These are phyloP conservation scores for Melastoma malabathricum DNA, from an alignment of 345 rosid species.

Conservation along the genomic window DNA sequence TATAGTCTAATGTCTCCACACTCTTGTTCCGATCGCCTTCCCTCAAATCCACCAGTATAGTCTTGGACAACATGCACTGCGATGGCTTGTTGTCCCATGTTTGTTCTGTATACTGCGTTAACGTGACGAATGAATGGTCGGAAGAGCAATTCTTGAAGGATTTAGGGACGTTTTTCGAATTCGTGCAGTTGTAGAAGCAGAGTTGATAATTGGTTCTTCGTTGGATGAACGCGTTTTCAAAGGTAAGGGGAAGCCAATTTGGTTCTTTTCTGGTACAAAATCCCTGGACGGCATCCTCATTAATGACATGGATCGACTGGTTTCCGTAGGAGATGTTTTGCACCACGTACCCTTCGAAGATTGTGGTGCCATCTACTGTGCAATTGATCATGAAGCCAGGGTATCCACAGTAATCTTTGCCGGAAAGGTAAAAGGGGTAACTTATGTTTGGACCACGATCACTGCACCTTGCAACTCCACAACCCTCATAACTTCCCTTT, in stretches of 20 bases:
- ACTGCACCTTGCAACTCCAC: neutral
- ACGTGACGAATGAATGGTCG: neutral
- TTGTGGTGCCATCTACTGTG: neutral
- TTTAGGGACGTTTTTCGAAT: accelerated
- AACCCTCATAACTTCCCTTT: constrained; percentile 1
- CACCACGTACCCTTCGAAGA: neutral
- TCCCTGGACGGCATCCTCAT: accelerated
- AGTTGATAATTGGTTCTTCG: neutral
- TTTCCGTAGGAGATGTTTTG: neutral
- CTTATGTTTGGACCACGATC: neutral
- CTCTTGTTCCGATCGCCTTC: constrained; percentile 1
- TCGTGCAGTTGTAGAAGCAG: neutral
- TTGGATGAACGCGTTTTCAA: accelerated
- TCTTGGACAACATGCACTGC: neutral
- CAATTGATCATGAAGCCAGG: accelerated
- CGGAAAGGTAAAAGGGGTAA: neutral
- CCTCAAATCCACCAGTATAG: constrained; percentile 10
- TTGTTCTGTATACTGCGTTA: constrained; percentile 1
- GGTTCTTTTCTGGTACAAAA: neutral
- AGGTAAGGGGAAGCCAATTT: accelerated
- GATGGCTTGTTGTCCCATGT: no score
- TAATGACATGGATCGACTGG: accelerated
- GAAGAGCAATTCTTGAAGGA: neutral
- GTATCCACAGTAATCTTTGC: neutral
- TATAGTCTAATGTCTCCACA: constrained; percentile 2